These are phyloP conservation scores for Ceratobasidium sp. DNA, from an alignment of 1,284 basidiomycete species.

Conservation along the genomic window DNA sequence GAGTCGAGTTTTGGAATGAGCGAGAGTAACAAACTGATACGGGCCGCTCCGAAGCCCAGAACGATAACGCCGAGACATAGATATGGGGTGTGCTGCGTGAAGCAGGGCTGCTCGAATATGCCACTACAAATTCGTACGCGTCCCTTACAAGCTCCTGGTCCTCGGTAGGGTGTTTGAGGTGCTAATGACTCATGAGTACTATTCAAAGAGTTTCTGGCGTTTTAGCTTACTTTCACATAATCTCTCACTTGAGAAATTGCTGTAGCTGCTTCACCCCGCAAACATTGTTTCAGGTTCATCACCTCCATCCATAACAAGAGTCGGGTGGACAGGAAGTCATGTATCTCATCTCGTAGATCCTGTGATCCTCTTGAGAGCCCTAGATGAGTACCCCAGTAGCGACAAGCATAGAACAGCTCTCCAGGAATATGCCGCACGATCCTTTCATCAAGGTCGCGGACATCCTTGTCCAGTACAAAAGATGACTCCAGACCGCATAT, in stretches of 20 bases:
- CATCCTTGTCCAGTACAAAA: not conserved
- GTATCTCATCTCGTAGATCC: not conserved
- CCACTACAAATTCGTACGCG: not conserved
- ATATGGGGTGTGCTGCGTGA: not conserved
- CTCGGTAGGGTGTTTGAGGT: not conserved
- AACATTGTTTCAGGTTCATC: constrained; percentile 8
- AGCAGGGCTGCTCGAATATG: not conserved
- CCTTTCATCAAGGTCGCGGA: not conserved
- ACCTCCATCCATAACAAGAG: constrained; percentile 4
- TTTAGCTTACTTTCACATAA: not conserved
- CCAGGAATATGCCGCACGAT: too few relatives aligned
- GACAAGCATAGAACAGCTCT: too few relatives aligned
- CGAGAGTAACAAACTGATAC: not conserved
- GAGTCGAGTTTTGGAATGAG: not conserved
- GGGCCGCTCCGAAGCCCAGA: not conserved
- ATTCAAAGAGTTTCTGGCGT: not conserved
- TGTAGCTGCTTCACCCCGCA: not conserved
- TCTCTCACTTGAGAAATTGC: not conserved
- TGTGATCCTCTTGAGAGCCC: too few relatives aligned
- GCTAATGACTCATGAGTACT: not conserved
- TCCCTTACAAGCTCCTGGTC: not conserved
- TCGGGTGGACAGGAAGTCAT: not conserved
- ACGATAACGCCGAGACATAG: not conserved
- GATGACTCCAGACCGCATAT: not conserved
- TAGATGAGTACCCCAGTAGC: not conserved